phyloP scores from a whole-genome alignment of 2,329 filamentous ascomycete genomes.

The Aspergillus melleus region DNA sequence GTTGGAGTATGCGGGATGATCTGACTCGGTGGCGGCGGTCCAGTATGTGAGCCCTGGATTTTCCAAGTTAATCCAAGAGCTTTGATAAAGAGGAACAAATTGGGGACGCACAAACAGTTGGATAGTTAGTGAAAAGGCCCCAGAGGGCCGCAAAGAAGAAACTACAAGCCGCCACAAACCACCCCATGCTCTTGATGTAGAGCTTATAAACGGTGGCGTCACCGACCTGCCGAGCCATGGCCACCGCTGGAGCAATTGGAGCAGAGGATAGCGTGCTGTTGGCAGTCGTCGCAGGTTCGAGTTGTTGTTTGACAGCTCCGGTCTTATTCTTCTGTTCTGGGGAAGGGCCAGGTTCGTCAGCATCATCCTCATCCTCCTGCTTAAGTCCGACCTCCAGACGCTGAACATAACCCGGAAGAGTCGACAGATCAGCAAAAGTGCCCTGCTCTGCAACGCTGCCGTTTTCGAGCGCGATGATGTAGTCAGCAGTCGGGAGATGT shows the following conservation, averaged over 20 bases:
- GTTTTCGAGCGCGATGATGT: slow-evolving; percentile 4
- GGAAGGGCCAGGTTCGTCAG: background rate
- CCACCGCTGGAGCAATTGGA: background rate
- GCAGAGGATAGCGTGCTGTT: background rate
- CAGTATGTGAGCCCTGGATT: slow-evolving; percentile 17
- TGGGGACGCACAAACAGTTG: slow-evolving; percentile 15
- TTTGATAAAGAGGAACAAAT: too few relatives aligned
- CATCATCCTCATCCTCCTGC: background rate
- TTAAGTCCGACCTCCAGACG: background rate
- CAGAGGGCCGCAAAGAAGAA: slow-evolving; percentile 21
- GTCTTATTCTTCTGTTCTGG: background rate
- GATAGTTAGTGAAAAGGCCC: slow-evolving; percentile 27
- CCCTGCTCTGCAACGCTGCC: background rate
- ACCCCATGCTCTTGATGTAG: slow-evolving; percentile 26
- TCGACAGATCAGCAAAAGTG: background rate
- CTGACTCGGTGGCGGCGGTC: slow-evolving; percentile 19
- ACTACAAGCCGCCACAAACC: slow-evolving; percentile 11
- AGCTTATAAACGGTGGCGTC: slow-evolving; percentile 23
- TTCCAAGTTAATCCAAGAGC: too few relatives aligned
- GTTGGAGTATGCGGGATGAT: slow-evolving; percentile 18
- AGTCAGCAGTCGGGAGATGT: slow-evolving; percentile 1
- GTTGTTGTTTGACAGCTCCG: background rate
- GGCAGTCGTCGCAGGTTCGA: background rate
- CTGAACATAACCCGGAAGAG: background rate
- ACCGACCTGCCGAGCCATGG: slow-evolving; percentile 7